Conservation (phyloP, 2,329 filamentous ascomycete genomes). For the Herpotrichia juniperi region DNA sequence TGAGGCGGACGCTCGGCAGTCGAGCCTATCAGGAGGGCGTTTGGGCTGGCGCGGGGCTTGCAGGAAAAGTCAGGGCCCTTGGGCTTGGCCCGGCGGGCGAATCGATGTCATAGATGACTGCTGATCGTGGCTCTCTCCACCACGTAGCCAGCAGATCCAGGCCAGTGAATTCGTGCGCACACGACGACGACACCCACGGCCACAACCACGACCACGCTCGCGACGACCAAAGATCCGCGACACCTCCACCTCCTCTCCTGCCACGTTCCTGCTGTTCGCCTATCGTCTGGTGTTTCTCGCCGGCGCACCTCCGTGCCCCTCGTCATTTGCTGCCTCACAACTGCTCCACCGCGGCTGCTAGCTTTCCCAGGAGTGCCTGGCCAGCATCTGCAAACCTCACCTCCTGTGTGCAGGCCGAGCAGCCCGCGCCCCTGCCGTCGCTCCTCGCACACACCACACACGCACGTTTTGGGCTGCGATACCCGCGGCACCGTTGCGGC, state of each 20-base stretch:
- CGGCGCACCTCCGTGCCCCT: constrained; percentile 7
- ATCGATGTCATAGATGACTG: constrained; percentile 9
- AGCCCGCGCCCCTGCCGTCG: constrained; percentile 12
- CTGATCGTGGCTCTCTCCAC: constrained; percentile 2
- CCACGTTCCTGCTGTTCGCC: not conserved
- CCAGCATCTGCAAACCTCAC: constrained; percentile 16
- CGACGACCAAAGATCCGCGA: too few relatives aligned
- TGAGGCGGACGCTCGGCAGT: not conserved
- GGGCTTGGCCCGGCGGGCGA: not conserved
- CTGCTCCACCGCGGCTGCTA: constrained; percentile 10
- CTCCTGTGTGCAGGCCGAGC: not conserved
- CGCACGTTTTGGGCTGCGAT: constrained; percentile 25
- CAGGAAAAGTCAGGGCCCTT: not conserved
- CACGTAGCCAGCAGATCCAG: not conserved
- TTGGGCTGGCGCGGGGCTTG: not conserved
- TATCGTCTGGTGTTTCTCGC: too few relatives aligned
- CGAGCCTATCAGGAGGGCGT: not conserved
- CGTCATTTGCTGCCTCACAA: constrained; percentile 21
- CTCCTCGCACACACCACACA: constrained; percentile 15
- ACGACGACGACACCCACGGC: not conserved
- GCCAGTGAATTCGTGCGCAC: not conserved
- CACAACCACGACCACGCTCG: too few relatives aligned
- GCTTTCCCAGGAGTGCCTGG: constrained; percentile 21
- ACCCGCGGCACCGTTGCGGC: not conserved
- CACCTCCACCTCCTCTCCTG: not conserved